Evolutionary conservation across 2,329 filamentous ascomycete species (phyloP).

Genomic region (Botrytis tulipae): DNA sequence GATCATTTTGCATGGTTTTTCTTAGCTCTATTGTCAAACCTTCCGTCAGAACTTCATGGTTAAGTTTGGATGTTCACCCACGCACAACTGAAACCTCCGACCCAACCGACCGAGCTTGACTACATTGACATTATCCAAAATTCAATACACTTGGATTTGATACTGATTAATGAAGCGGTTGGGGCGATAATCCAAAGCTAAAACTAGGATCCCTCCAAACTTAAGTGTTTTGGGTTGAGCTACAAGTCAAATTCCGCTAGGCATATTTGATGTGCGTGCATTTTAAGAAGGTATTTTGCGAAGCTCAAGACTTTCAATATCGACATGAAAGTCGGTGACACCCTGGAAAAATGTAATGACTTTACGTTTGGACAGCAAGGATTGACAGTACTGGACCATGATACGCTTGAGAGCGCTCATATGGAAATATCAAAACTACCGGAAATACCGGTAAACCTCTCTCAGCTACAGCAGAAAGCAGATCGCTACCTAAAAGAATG

Average conservation of each 20-base stretch:
- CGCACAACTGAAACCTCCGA: neutral
- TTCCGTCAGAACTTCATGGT: neutral
- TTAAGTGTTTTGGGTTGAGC: neutral
- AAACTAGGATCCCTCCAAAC: neutral
- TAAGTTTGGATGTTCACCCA: neutral
- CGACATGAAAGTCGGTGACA: neutral
- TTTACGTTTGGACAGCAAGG: neutral
- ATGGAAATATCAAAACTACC: neutral
- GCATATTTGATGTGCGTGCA: neutral
- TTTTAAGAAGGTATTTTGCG: neutral
- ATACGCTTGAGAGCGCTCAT: neutral
- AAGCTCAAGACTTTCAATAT: neutral
- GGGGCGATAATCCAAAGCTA: neutral
- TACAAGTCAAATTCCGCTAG: neutral
- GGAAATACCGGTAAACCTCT: neutral
- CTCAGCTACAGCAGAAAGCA: neutral
- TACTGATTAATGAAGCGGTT: neutral
- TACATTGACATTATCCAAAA: neutral
- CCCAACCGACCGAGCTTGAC: neutral
- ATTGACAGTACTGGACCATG: neutral
- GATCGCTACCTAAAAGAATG: neutral
- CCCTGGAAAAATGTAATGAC: neutral
- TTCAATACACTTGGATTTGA: neutral
- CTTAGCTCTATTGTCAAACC: neutral
- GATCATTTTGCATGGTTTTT: neutral